These are phyloP conservation scores for Wickerhamiella allomyrinae DNA, from an alignment of 805 yeast genomes.

Conservation along the genomic window DNA sequence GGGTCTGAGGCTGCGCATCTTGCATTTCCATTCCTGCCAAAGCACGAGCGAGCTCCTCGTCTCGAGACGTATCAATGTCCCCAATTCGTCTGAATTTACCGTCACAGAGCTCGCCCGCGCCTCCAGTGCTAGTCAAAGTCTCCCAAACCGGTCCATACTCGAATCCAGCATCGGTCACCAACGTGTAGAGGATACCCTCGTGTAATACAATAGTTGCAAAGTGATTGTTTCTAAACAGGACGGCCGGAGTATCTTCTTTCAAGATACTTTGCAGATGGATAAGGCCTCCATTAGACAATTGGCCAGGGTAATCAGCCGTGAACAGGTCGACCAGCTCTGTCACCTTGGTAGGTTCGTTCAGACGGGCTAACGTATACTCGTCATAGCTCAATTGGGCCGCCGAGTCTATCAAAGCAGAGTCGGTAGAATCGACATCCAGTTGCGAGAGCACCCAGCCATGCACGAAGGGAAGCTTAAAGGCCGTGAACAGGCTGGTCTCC, in stretches of 20 bases:
- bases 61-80: constrained; percentile 9
- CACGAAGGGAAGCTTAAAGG: constrained; percentile 44
- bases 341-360: constrained; percentile 35
- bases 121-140: constrained; percentile 49
- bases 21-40: constrained; percentile 6
- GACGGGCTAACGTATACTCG: constrained; percentile 49
- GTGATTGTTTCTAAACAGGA: constrained; percentile 83
- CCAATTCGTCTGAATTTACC: constrained; percentile 43
- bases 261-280: constrained; percentile 32
- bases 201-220: constrained; percentile 48
- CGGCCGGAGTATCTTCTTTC: constrained; percentile 40
- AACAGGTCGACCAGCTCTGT: constrained; percentile 31
- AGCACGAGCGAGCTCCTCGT: constrained; percentile 3
- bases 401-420: constrained; percentile 29
- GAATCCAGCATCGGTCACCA: constrained; percentile 67
- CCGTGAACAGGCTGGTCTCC: constrained; percentile 42
- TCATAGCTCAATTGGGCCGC: constrained; percentile 28
- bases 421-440: not conserved
- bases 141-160: constrained; percentile 55
- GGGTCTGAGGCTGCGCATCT: too few species aligned
- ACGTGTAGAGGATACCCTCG: constrained; percentile 37
- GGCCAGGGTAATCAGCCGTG: constrained; percentile 52
- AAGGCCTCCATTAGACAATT: constrained; percentile 60
- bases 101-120: constrained; percentile 57
- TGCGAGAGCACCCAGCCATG: constrained; percentile 62